These are phyloP conservation scores for Mycena venus DNA, from an alignment of 768 basidiomycete genomes.

Conservation along the genomic window DNA sequence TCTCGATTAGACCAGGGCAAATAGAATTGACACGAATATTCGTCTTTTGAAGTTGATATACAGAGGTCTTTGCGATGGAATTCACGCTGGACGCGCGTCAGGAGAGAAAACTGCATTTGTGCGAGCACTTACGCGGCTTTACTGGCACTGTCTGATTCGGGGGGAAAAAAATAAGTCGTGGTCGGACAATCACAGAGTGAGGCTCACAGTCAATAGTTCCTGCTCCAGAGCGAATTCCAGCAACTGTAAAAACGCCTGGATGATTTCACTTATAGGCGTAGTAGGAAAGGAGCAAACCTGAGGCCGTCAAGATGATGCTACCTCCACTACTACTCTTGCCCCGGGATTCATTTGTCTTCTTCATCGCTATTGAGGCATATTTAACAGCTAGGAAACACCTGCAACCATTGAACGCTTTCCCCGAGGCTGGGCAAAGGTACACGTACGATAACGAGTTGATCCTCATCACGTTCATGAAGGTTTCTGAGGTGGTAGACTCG, in stretches of 20 bases:
- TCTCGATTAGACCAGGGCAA: constrained; percentile 94
- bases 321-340: constrained; percentile 82
- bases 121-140: constrained; percentile 84
- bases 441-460: constrained; percentile 76
- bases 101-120: not conserved
- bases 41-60: constrained; percentile 83
- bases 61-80: constrained; percentile 86
- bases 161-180: not conserved
- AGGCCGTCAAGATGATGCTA: constrained; percentile 91
- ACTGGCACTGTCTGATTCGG: constrained; percentile 87
- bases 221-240: constrained; percentile 86
- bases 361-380: constrained; percentile 87
- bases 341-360: constrained; percentile 69
- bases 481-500: constrained; percentile 68
- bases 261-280: not conserved
- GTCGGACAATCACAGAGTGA: not conserved
- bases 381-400: constrained; percentile 94
- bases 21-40: constrained; percentile 92
- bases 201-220: constrained; percentile 85
- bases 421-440: not conserved
- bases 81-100: constrained; percentile 71
- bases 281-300: constrained; percentile 59
- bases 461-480: constrained; percentile 82
- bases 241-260: constrained; percentile 62
- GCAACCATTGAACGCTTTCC: constrained; percentile 2